Percentiles rank a stretch among this genome's conserved stretches.
Conservation (phyloP, 768 basidiomycete species). For the Hirschioporus abietinus region DNA sequence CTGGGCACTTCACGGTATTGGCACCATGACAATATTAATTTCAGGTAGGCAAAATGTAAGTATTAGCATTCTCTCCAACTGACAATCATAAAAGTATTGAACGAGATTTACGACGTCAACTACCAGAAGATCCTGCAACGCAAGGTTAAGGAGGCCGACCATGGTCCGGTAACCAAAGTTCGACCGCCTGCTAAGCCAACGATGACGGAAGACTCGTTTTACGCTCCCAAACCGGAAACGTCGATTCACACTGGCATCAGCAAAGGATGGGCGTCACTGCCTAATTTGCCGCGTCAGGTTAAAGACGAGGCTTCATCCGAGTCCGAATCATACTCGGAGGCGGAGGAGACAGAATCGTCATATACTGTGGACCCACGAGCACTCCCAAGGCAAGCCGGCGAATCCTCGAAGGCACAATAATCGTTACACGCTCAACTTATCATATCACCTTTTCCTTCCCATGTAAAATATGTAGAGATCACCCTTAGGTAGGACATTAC, state of each 20-base stretch:
- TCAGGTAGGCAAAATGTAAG: constrained; percentile 41
- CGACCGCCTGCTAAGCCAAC: neutral
- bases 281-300: neutral
- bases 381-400: neutral
- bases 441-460: too few species aligned
- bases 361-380: neutral
- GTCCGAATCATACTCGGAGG: neutral
- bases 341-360: neutral
- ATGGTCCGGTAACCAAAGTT: neutral
- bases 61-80: neutral
- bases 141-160: neutral
- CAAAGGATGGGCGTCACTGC: neutral
- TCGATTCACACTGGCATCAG: neutral
- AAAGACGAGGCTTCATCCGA: neutral
- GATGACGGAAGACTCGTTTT: neutral
- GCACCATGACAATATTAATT: constrained; percentile 68
- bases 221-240: neutral
- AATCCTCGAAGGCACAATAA: neutral
- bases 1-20: constrained; percentile 76
- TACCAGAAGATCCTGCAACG: neutral
- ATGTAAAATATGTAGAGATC: too few species aligned
- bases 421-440: neutral
- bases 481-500: too few species aligned
- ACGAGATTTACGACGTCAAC: neutral
- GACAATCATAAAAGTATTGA: neutral